Base-by-base conservation (phyloP, 225 moss, liverwort and hornwort genomes). In the Sphagnum tenellum region DNA sequence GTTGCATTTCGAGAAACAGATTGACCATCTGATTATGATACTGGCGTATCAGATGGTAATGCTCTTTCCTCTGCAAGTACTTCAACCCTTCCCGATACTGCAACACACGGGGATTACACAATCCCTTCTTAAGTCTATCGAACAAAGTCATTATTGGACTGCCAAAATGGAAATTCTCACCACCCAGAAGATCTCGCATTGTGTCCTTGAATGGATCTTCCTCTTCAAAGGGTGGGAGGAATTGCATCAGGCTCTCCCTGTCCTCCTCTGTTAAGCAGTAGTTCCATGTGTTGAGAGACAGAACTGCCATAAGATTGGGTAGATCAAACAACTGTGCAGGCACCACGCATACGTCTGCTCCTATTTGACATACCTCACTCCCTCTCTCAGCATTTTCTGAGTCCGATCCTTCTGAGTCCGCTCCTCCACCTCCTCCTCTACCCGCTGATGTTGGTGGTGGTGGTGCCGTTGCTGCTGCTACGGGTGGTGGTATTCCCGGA, bases 1-100 rank as follows among this genome's bases (percentile, higher is more conserved):
- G 83, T 47, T 88, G 90, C 90, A 90, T 90, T 63, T 88, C 90
- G n/a, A 86, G 71, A 54, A 88, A 88, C n/a, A 85, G 78, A 69
- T 79, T 83, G 66, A 90, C 81, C 90, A 90, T 90, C 52, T 81
- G 86, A 71, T 90, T 90, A 61, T 90, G 90, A 79, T 90, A 90
- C 62, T 83, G 77, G 65, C 90, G 77, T 64, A 90, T 64, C 44
- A 75, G 70, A 74, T 90, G 90, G 59, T 88, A 88, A 71, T 90
- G 90, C 72, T 88, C 88, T 71, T 90, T 90, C 29, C 86, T 76
- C 73, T 90, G 88, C 70, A 90, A 79, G 70, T 86, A 90, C 64
- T 90, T 88, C 12, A 90, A 71, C 57, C 90, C 88, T 72, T 90
- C 90, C 58, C 85, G 72, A 66, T 90, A 90, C 10, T 83, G 78